phyloP scores from a whole-genome alignment of 2,329 filamentous ascomycete species.

The Claviceps humidiphila region DNA sequence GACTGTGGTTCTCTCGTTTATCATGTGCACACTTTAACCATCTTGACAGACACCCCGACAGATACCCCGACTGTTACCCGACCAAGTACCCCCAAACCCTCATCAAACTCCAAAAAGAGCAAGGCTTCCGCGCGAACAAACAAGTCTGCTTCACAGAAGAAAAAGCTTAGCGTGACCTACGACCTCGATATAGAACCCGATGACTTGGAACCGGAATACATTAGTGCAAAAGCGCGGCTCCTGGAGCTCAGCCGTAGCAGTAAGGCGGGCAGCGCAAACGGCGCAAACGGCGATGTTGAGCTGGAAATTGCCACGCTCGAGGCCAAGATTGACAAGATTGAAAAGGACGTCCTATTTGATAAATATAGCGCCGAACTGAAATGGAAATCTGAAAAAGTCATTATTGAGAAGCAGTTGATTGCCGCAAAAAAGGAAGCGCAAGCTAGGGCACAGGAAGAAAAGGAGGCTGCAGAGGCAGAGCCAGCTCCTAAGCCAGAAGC shows the following conservation, averaged over 20 bases:
- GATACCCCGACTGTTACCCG: conserved; percentile 39
- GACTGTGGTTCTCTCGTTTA: no score
- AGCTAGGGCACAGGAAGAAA: conserved; percentile 11
- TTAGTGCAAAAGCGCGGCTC: conserved; percentile 59
- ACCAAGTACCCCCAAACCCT: conserved; percentile 32
- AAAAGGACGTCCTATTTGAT: conserved; percentile 67
- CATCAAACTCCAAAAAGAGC: conserved; percentile 14
- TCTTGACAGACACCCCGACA: conserved; percentile 30
- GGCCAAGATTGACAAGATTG: conserved; percentile 62
- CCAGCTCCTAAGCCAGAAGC: conserved; percentile 8
- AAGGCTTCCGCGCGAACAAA: conserved; percentile 19
- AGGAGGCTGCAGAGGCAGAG: conserved; percentile 11
- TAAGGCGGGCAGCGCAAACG: conserved; percentile 10
- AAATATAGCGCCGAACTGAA: conserved; percentile 47
- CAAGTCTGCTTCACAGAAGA: conserved; percentile 15
- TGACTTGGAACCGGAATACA: conserved; percentile 59
- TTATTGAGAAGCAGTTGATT: conserved; percentile 49
- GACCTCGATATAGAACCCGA: conserved; percentile 65
- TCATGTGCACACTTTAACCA: conserved; percentile 4
- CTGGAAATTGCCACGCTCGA: conserved; percentile 51
- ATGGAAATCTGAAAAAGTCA: conserved; percentile 48
- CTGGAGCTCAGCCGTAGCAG: conserved; percentile 33
- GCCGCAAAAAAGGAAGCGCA: conserved; percentile 27
- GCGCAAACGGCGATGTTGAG: conserved; percentile 15
- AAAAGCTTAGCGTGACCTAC: conserved; percentile 35